A percentile compares a stretch with the other conserved stretches of the same genome.
Evolutionary conservation across 2,329 filamentous ascomycete genomes (phyloP).

Genomic region (Phoma herbarum): DNA sequence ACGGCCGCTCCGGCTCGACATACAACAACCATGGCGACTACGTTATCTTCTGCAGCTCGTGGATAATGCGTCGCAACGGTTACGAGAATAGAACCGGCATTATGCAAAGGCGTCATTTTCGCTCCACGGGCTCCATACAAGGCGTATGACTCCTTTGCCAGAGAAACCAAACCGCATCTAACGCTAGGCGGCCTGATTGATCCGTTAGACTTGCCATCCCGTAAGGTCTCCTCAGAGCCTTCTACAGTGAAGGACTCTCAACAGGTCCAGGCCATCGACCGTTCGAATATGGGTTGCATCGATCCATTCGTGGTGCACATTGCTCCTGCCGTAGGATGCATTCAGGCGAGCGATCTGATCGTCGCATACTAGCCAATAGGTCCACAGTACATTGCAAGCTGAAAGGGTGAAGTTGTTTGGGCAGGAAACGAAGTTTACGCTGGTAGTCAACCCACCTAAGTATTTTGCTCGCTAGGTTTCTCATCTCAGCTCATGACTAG

Average conservation of each 20-base stretch:
- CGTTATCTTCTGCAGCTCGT: conserved; percentile 13
- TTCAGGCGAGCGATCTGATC: conserved; percentile 28
- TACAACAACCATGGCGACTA: conserved; percentile 14
- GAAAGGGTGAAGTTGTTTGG: conserved; percentile 15
- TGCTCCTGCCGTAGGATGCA: conserved; percentile 25
- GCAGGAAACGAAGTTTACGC: conserved; percentile 26
- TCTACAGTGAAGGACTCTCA: conserved; percentile 33
- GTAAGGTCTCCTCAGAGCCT: conserved; percentile 19
- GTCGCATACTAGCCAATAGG: conserved; percentile 25
- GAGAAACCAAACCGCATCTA: conserved; percentile 33
- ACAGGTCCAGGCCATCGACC: conserved; percentile 28
- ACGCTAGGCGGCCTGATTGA: conserved; percentile 43
- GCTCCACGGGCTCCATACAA: conserved; percentile 32
- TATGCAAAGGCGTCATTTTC: conserved; percentile 32
- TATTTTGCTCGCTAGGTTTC: conserved; percentile 32
- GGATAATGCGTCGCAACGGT: conserved; percentile 30
- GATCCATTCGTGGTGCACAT: conserved; percentile 28
- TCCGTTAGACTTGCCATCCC: conserved; percentile 27
- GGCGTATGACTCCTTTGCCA: conserved; percentile 45
- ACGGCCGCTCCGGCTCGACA: conserved; percentile 39
- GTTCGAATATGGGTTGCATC: conserved; percentile 39
- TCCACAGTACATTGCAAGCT: conserved; percentile 28
- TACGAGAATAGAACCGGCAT: conserved; percentile 40
- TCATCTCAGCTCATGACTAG: conserved; percentile 37
- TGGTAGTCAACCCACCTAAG: conserved; percentile 18